These are phyloP conservation scores for Magnaporthiopsis rhizophila DNA, from an alignment of 2,329 filamentous ascomycete species.

Conservation along the genomic window DNA sequence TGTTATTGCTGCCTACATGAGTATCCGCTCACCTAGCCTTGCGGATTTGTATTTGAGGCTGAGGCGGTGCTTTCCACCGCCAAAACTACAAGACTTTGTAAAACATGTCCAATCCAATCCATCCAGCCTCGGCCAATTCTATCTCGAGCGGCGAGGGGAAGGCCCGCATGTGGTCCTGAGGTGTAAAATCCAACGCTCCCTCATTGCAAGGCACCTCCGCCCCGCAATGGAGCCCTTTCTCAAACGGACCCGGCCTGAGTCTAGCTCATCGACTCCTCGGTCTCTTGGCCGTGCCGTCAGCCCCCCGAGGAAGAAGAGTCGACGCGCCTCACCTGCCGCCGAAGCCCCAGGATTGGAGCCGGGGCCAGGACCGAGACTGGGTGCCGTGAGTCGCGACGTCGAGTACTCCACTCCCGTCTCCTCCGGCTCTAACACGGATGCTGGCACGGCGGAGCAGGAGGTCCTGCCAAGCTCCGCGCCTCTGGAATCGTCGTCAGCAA, in stretches of 20 bases:
- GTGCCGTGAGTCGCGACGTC: not conserved
- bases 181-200: not conserved
- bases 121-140: not conserved
- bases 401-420: not conserved
- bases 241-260: not conserved
- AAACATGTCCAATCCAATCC: not conserved
- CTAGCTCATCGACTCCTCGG: not conserved
- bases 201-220: not conserved
- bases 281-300: constrained; percentile 3
- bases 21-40: not conserved
- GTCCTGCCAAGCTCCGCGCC: not conserved
- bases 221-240: not conserved
- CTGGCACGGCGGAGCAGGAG: not conserved
- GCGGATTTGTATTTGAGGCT: not conserved
- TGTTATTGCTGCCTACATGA: not conserved
- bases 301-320: constrained; percentile 2
- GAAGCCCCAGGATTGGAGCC: not conserved
- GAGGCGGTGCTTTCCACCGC: too few species aligned
- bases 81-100: not conserved
- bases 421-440: not conserved
- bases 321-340: not conserved
- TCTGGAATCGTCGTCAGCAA: not conserved
- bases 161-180: not conserved
- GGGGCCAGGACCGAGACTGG: too few species aligned
- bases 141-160: not conserved